These are phyloP conservation scores for Penicillium paradoxum DNA, from an alignment of 495 filamentous ascomycete genomes.

Conservation along the genomic window DNA sequence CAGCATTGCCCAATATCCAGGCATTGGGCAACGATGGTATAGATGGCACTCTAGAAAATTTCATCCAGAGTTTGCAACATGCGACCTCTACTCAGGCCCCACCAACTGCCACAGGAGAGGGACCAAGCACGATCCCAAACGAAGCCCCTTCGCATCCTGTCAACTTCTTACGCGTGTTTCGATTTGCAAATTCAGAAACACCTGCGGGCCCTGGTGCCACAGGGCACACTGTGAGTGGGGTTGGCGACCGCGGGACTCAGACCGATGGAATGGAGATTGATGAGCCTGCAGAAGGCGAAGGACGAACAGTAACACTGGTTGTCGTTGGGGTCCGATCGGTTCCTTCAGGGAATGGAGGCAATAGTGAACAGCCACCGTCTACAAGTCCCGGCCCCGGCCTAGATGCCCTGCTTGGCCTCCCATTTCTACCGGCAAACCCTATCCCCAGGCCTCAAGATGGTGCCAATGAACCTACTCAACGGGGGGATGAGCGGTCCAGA, in stretches of 20 bases:
- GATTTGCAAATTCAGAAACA: slow-evolving; percentile 50
- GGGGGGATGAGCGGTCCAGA: slow-evolving; percentile 43
- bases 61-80: slow-evolving; percentile 53
- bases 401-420: slow-evolving; percentile 47
- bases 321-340: slow-evolving; percentile 72
- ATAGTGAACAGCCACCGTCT: slow-evolving; percentile 42
- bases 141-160: slow-evolving; percentile 43
- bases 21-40: slow-evolving; percentile 52
- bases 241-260: slow-evolving; percentile 12
- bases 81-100: slow-evolving; percentile 44
- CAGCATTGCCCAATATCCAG: slow-evolving; percentile 54
- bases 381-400: slow-evolving; percentile 34
- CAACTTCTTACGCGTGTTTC: slow-evolving; percentile 58
- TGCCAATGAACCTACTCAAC: slow-evolving; percentile 29
- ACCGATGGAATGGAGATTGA: slow-evolving; percentile 37
- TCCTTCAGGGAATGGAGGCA: slow-evolving; percentile 45
- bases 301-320: slow-evolving; percentile 61
- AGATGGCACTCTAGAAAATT: slow-evolving; percentile 53
- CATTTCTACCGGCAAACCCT: slow-evolving; percentile 57
- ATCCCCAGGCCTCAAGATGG: slow-evolving; percentile 36
- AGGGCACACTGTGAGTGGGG: slow-evolving; percentile 16
- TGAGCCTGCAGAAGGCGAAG: slow-evolving; percentile 49
- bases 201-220: slow-evolving; percentile 15
- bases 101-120: slow-evolving; percentile 29
- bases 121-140: slow-evolving; percentile 21